A percentile compares a stretch with the other conserved stretches of the same genome.
Conservation (phyloP, 2,329 filamentous ascomycete genomes). For the Sporothrix globosa region DNA sequence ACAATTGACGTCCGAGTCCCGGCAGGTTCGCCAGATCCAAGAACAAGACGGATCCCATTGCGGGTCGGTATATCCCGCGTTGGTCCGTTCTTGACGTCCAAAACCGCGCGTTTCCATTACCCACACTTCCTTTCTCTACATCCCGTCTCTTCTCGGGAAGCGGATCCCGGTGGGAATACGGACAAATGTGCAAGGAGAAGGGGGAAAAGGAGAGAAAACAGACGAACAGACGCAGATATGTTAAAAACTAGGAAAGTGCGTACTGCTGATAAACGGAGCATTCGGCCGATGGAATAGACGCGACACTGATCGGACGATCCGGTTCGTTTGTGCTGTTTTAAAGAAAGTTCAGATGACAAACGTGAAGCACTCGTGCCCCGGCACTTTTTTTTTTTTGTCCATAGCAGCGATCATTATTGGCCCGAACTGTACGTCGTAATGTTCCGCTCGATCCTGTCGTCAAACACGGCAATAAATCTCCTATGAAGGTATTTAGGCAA, state of each 20-base stretch:
- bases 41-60: too few species aligned
- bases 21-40: too few species aligned
- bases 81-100: too few species aligned
- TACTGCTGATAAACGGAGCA: too few species aligned
- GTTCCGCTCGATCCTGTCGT: background rate
- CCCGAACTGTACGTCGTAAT: background rate
- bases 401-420: background rate
- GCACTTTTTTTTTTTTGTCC: background rate
- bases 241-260: too few species aligned
- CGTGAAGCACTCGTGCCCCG: background rate
- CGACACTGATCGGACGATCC: too few species aligned
- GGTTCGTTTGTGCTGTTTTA: background rate
- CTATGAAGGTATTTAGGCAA: slow-evolving; percentile 9
- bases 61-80: too few species aligned
- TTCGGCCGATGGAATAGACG: background rate
- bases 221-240: too few species aligned
- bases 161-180: background rate
- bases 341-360: background rate
- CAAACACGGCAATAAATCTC: background rate
- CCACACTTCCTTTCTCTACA: too few species aligned
- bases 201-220: too few species aligned
- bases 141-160: background rate
- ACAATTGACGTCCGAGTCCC: too few species aligned
- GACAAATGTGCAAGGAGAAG: background rate
- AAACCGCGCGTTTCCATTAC: too few species aligned